Base-by-base conservation (phyloP, 345 rosid genomes). In the Eucalyptus cloeziana region DNA sequence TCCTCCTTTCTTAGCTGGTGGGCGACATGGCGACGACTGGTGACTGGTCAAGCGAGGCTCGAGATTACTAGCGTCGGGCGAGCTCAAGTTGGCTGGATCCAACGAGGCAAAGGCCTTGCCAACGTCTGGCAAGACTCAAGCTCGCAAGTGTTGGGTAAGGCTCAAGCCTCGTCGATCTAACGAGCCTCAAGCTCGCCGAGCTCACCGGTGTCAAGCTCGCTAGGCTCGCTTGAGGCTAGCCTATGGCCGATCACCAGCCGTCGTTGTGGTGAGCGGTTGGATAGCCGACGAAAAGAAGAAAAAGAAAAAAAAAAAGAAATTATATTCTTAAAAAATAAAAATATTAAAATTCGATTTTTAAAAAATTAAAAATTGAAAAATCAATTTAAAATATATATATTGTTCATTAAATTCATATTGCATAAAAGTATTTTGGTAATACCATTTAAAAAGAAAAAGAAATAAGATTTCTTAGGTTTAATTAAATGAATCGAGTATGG, bases 181-280 rank as follows among this genome's bases (percentile, higher is more conserved):
- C 1, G 0, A 52, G 56, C 56, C 22, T 52, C 4, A 1, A 52
- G 56, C 9, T 19, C 4, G 4, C 4, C 4, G 1, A 49, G 50
- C 50, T 49, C 50, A 3, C 14, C 4, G 13, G 5, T 5, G 5
- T 13, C 14, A 2, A 2, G 50, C n/a, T n/a, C n/a, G n/a, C n/a
- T n/a, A n/a, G n/a, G n/a, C n/a, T n/a, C n/a, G 24, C 1, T 3
- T 8, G 56, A 52, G 56, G 24, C 56, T 52, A 0, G 4, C 56
- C 8, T 52, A 19, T 52, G 24, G 24, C 4, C 1, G 2, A 0
- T 19, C 24, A 4, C 24, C 0, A 0, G 0, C 24, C 10, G 2
- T 52, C 24, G 0, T 19, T 24, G 8, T 52, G 24, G 56, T 0
- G 1, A 17, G 0, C 4, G 0, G 0, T 7, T 1, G 10, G 1